Evolutionary conservation across 768 basidiomycete species (phyloP).

Genomic region (Mycena vitilis): DNA sequence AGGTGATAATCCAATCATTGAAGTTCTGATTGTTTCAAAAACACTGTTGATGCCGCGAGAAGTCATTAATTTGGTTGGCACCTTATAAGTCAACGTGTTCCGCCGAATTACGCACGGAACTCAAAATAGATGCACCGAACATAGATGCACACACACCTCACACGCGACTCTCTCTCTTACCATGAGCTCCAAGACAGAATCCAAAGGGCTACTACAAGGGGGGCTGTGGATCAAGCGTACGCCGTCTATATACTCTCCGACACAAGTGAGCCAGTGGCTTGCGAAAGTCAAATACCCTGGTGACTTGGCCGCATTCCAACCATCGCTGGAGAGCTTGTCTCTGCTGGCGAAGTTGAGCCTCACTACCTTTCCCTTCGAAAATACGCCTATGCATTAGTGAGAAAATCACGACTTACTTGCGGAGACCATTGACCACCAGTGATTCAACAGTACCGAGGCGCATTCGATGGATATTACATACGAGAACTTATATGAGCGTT

Average conservation of each 20-base stretch:
- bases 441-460: constrained; percentile 18
- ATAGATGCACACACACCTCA: no score
- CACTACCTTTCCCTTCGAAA: constrained; percentile 33
- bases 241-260: constrained; percentile 20
- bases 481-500: constrained; percentile 18
- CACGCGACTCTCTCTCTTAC: background rate
- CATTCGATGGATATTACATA: constrained; percentile 33
- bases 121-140: no score
- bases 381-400: constrained; percentile 36
- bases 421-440: background rate
- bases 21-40: no score
- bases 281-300: constrained; percentile 27
- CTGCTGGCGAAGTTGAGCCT: constrained; percentile 25
- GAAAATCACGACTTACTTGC: background rate
- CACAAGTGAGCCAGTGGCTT: constrained; percentile 29
- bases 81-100: background rate
- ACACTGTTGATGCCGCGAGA: no score
- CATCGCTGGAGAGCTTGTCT: constrained; percentile 19
- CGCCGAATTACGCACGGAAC: background rate
- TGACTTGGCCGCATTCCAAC: constrained; percentile 10
- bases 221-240: constrained; percentile 29
- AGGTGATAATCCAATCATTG: no score
- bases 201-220: constrained; percentile 22
- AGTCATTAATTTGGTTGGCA: no score
- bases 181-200: constrained; percentile 7